Evolutionary conservation across 345 rosid genomes (phyloP).

Genomic region (Salix koriyanagi): DNA sequence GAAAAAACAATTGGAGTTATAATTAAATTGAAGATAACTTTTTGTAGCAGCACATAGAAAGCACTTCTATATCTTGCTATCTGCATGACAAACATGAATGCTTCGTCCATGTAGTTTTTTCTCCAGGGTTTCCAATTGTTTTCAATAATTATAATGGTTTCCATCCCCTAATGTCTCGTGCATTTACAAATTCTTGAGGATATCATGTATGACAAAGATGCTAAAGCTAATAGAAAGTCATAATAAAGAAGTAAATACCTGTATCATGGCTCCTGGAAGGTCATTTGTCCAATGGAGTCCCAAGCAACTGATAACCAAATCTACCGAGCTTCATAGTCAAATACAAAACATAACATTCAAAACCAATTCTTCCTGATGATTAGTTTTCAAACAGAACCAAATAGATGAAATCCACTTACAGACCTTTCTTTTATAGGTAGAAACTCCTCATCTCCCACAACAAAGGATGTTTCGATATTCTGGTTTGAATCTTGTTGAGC

Average conservation of each 20-base stretch:
- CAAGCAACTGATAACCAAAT: conserved; percentile 79
- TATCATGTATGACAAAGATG: background rate
- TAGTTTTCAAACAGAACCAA: background rate
- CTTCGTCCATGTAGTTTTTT: background rate
- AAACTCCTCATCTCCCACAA: conserved; percentile 92
- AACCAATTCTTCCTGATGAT: background rate
- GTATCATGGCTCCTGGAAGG: conserved; percentile 98
- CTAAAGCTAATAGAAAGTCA: background rate
- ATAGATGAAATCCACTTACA: background rate
- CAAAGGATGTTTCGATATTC: conserved; percentile 53
- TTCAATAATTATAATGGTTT: background rate
- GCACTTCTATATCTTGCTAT: background rate
- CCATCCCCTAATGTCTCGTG: background rate
- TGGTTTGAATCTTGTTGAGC: conserved; percentile 27
- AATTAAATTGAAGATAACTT: too few species aligned
- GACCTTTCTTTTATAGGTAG: conserved; percentile 86
- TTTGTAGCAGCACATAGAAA: background rate
- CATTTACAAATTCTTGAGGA: background rate
- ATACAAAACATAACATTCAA: conserved; percentile 17
- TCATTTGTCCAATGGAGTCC: conserved; percentile 99
- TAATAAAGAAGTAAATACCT: conserved; percentile 38
- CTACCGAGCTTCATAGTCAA: conserved; percentile 66
- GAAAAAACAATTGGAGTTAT: too few species aligned
- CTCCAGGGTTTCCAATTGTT: background rate
- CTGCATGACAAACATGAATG: background rate